These are phyloP conservation scores for Suhomyces canberraensis DNA, from an alignment of 805 yeast genomes.

Conservation along the genomic window DNA sequence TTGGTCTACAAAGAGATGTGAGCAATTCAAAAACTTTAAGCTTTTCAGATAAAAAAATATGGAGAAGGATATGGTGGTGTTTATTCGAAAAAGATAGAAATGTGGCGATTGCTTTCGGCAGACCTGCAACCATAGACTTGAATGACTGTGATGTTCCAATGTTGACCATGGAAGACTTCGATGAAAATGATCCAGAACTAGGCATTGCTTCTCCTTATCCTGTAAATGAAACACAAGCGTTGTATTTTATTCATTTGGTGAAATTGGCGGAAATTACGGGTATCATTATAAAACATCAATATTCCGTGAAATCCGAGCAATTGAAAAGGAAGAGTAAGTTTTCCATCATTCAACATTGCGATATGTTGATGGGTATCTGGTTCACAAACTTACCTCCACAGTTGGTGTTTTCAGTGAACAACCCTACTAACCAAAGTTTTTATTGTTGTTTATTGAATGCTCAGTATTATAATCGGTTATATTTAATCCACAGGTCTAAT, in stretches of 20 bases:
- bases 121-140: conserved; percentile 65
- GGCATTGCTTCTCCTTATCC: conserved; percentile 41
- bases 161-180: conserved; percentile 63
- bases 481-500: conserved; percentile 68
- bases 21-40: conserved; percentile 39
- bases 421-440: conserved; percentile 50
- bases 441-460: conserved; percentile 59
- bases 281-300: conserved; percentile 64
- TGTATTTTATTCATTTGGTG: conserved; percentile 59
- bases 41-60: conserved; percentile 42
- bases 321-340: conserved; percentile 43
- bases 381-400: conserved; percentile 62
- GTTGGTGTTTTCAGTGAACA: conserved; percentile 59
- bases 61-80: conserved; percentile 77
- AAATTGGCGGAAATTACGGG: conserved; percentile 71
- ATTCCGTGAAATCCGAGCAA: conserved; percentile 63
- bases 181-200: conserved; percentile 45
- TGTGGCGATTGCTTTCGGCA: conserved; percentile 69
- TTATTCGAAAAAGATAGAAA: conserved; percentile 67
- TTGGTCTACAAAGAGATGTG: conserved; percentile 68
- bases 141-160: conserved; percentile 77
- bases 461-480: conserved; percentile 70
- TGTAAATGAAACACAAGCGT: conserved; percentile 46
- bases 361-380: conserved; percentile 76
- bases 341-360: conserved; percentile 60